Conservation (phyloP, 345 rosid genomes). For the Anastatica hierochuntica region DNA sequence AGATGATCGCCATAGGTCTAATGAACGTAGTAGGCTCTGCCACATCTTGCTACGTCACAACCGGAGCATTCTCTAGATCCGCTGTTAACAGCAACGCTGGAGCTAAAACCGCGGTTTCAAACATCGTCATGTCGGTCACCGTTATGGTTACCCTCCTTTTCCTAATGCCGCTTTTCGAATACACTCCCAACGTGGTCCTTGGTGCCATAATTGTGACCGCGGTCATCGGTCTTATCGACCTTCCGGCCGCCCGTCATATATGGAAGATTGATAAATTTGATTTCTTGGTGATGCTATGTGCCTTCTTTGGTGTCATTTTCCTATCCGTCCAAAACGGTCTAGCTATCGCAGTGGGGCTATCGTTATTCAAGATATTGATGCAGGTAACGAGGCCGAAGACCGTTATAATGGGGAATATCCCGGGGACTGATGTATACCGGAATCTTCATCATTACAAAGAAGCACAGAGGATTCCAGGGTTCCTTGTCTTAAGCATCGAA, state of each 20-base stretch:
- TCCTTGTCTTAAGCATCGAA: conserved; percentile 71
- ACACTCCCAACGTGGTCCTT: conserved; percentile 84
- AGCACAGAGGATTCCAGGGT: conserved; percentile 55
- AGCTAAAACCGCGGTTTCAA: conserved; percentile 86
- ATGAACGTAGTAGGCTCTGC: conserved; percentile 94
- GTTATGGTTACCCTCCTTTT: conserved; percentile 92
- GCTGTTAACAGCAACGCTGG: conserved; percentile 96
- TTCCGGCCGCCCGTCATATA: conserved; percentile 61
- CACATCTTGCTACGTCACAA: conserved; percentile 87
- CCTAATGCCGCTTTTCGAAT: conserved; percentile 87
- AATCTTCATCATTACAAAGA: conserved; percentile 69
- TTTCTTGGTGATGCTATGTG: conserved; percentile 67
- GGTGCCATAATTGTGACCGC: conserved; percentile 92
- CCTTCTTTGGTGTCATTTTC: conserved; percentile 76
- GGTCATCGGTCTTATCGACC: conserved; percentile 82
- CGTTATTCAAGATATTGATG: conserved; percentile 71
- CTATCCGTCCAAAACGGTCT: conserved; percentile 80
- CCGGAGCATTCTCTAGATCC: conserved; percentile 87
- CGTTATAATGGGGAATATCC: conserved; percentile 66
- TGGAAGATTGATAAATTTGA: conserved; percentile 93
- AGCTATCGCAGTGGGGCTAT: conserved; percentile 83
- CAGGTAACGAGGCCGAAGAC: conserved; percentile 83
- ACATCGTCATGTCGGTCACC: conserved; percentile 79
- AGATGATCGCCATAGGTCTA: conserved; percentile 91
- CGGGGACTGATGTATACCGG: conserved; percentile 63